Conservation (phyloP, 108 stramenopile genomes). For the Stephanodiscus minutulus region DNA sequence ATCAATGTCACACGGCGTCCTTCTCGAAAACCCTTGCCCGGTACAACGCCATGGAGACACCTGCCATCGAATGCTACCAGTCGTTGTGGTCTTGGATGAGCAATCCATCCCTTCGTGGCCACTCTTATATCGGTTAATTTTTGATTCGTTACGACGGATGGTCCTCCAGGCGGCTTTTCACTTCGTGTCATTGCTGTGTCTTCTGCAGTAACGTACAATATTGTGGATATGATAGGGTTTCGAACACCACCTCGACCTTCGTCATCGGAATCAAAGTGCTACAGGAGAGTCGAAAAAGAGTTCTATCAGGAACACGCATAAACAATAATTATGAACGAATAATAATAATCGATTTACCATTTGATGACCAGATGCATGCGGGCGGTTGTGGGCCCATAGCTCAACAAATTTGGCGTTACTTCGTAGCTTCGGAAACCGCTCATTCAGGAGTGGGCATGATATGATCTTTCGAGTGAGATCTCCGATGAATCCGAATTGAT, state of each 20-base stretch:
- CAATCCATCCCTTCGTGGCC: slow-evolving; percentile 77
- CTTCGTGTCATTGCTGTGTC: slow-evolving; percentile 1
- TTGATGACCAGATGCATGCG: slow-evolving; percentile 89
- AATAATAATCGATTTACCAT: slow-evolving; percentile 23
- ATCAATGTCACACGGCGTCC: slow-evolving; percentile 84
- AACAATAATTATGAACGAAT: not conserved
- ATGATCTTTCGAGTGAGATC: slow-evolving; percentile 48
- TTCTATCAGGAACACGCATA: not conserved
- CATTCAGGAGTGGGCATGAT: slow-evolving; percentile 23
- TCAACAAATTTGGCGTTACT: slow-evolving; percentile 61
- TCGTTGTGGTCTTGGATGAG: slow-evolving; percentile 57
- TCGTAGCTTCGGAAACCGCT: slow-evolving; percentile 46
- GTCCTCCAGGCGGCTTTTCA: slow-evolving; percentile 59
- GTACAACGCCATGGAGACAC: slow-evolving; percentile 89
- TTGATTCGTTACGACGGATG: slow-evolving; percentile 83
- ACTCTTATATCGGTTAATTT: slow-evolving; percentile 47
- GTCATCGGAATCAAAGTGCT: slow-evolving; percentile 90
- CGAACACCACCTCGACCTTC: slow-evolving; percentile 78
- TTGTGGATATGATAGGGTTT: slow-evolving; percentile 81
- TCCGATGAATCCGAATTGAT: slow-evolving; percentile 51
- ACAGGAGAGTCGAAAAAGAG: no score
- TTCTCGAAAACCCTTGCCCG: slow-evolving; percentile 66
- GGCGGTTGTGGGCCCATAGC: slow-evolving; percentile 94
- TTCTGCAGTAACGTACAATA: slow-evolving; percentile 61
- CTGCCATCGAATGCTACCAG: slow-evolving; percentile 83